Base-by-base conservation (phyloP, 352 stramenopile genomes). In the Vaucheria bursata region DNA sequence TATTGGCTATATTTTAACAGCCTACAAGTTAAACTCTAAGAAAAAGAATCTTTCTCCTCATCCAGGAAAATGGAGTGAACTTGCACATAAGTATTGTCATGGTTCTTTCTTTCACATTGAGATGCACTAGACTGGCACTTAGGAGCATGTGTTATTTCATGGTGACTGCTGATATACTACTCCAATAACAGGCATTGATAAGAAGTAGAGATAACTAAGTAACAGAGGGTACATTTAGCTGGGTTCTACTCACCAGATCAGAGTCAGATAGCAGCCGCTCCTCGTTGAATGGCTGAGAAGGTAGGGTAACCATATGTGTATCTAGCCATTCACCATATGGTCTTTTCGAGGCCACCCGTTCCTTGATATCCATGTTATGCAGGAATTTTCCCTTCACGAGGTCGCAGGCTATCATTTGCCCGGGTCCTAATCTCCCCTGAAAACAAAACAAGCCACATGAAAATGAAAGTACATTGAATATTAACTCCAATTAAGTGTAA, bases 371-470 rank as follows among this genome's bases (percentile, higher is more conserved):
- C 73, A 96, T 88, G 83, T 98, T 94, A 3, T 92, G 92, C 50
- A 97, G 89, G 82, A 98, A 97, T 75, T 90, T 87, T 45, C 93
- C 89, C 7, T 89, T 93, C 85, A 97, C 90, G 75, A 98, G 97
- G 78, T 97, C 93, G 39, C 97, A 92, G 59, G 97, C 86, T 76
- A 98, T 97, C 92, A 98, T 97, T 85, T 98, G 97, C 68, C 94
- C 94, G 0, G 94, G 93, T 81, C 97, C 93, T 66, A 98, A 86
- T 73, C 94, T 90, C 76, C 93, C 90, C 85, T 81, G 74, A 25
- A 45, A 72, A 32, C 39, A 38, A n/a, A 80, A n/a, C n/a, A n/a
- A n/a, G n/a, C 74, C 74, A 75, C 37, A 95, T 96, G 45, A 91
- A 29, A 3, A 64, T 64, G 1, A 31, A 64, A 64, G 31, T 31